phyloP scores from a whole-genome alignment of 2,329 filamentous ascomycete genomes.

The Phialophora macrospora region DNA sequence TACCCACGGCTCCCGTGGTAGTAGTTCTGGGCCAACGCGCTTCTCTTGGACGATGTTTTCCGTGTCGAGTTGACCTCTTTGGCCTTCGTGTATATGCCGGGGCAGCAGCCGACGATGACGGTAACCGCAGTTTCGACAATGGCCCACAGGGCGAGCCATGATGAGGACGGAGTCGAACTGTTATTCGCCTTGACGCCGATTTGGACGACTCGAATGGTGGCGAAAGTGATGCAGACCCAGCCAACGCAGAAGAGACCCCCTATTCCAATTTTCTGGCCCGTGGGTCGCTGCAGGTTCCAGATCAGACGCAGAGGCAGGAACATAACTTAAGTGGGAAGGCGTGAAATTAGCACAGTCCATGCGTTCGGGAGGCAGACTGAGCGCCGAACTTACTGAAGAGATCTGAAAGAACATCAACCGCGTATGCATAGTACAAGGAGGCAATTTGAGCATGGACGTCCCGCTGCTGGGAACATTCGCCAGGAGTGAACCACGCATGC shows the following conservation, averaged over 20 bases:
- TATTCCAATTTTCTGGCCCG: constrained; percentile 10
- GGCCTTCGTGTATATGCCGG: constrained; percentile 15
- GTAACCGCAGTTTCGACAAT: constrained; percentile 7
- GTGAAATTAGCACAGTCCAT: not conserved
- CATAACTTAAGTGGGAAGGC: constrained; percentile 2
- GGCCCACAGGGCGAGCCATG: constrained; percentile 15
- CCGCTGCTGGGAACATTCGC: constrained; percentile 3
- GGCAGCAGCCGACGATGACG: constrained; percentile 14
- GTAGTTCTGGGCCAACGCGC: not conserved
- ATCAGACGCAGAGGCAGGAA: constrained; percentile 18
- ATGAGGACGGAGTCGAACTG: constrained; percentile 12
- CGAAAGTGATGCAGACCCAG: constrained; percentile 13
- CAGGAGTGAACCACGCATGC: constrained; percentile 44
- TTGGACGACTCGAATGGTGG: constrained; percentile 16
- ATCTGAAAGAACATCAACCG: constrained; percentile 16
- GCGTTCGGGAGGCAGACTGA: not conserved
- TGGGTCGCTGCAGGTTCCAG: constrained; percentile 15
- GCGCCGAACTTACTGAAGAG: constrained; percentile 17
- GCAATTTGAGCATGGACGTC: constrained; percentile 15
- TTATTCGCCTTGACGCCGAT: constrained; percentile 14
- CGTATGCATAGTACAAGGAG: constrained; percentile 14
- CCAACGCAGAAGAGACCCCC: constrained; percentile 17
- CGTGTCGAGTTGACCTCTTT: constrained; percentile 14
- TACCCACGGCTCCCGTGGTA: constrained; percentile 12
- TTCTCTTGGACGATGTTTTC: constrained; percentile 13